Conservation (phyloP, 202 grass and related monocot species). For the Zizania palustris region DNA sequence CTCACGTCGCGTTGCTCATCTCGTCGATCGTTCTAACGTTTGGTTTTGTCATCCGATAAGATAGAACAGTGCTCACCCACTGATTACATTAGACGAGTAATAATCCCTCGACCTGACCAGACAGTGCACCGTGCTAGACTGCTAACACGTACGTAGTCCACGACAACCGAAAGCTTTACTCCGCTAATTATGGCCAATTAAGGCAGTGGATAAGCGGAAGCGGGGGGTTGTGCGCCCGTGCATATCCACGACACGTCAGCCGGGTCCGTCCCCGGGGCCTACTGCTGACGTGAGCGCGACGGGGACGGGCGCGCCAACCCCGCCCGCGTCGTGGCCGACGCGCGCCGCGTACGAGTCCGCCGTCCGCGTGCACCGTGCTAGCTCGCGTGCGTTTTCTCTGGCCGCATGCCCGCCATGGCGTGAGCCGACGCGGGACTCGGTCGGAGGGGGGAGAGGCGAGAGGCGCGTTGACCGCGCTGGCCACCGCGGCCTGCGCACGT, state of each 20-base stretch:
- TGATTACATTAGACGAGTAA: no score
- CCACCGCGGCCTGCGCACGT: neutral
- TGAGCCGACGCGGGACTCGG: neutral
- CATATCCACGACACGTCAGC: slow-evolving; percentile 40
- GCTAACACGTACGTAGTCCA: slow-evolving; percentile 25
- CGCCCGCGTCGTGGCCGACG: no score
- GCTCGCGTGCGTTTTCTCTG: neutral
- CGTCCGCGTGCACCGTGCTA: neutral
- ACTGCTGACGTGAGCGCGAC: neutral
- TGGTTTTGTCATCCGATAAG: no score
- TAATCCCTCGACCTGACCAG: no score
- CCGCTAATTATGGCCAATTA: no score
- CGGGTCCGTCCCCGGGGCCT: neutral
- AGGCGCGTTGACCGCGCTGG: neutral
- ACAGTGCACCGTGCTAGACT: no score
- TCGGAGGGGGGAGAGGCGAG: neutral
- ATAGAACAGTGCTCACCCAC: no score
- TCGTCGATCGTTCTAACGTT: no score
- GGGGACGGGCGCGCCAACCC: neutral
- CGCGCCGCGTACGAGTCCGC: neutral
- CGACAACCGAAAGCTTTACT: slow-evolving; percentile 7
- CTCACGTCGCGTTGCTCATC: no score
- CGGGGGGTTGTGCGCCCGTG: neutral
- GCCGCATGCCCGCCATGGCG: no score
- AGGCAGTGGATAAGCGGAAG: neutral